Evolutionary conservation across 768 basidiomycete species (phyloP), one percentile per base, ranked within the genome.

Genomic region (Tylopilus sp.): DNA sequence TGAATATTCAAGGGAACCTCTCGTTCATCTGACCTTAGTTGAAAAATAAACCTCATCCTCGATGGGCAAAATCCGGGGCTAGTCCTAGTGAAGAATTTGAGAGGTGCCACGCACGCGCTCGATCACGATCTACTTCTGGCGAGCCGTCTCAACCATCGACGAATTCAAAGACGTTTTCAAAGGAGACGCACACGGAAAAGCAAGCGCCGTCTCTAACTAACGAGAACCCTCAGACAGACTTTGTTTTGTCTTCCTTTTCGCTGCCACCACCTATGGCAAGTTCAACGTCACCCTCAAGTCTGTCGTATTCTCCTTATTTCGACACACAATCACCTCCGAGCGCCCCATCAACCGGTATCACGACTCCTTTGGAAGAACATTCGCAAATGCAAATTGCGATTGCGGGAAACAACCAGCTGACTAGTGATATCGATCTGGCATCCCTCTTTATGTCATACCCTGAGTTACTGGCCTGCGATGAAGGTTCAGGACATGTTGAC

Each of bases 21-120:
- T 38, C 14, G 51, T 33, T 50, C 25, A 30, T 40, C 24, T 21
- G 34, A 41, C 24, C 21, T 34, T 41, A 91, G 82, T 66, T 91
- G 52, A 87, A 86, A 66, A 84, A 86, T 56, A 86, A 86, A 59
- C 85, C 86, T 10, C 82, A 86, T 63, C 85, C 85, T 19, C 79
- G 83, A 28, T 86, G 84, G 84, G 62, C 62, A 6, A 70, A 70
- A 54, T 47, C 65, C 19, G 65, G 63, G 34, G 59, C 66, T 1
- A 64, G 55, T 24, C 55, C 58, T 10, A 52, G 57, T 13, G 57
- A 62, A 54, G 64, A 70, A 37, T 60, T 63, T n/a, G 60, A 70
- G 10, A 69, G 58, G 45, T 64, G 53, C 29, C 66, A 64, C 48
- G 50, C 56, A 16, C 58, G 55, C 13, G 45, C 59, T 28, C 61